Base-by-base conservation (phyloP, 345 rosid species). In the Citrus unshiu region DNA sequence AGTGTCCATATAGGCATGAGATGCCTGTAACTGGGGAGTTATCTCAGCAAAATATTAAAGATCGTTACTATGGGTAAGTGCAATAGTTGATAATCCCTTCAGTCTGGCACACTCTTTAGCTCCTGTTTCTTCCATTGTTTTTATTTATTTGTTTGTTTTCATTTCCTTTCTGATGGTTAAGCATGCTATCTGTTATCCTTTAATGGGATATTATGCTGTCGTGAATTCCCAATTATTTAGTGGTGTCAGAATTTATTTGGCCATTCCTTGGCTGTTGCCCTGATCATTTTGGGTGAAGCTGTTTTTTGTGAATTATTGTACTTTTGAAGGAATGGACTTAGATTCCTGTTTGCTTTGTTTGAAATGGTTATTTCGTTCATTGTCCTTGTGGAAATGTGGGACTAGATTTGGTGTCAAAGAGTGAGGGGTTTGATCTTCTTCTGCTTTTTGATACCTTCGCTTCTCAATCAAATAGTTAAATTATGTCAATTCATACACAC, bases 1-100 rank as follows among this genome's bases (percentile, higher is more conserved):
- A 95, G 78, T 95, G 98, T 83, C 99, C 97, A 61, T 95, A 93
- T 76, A 86, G 98, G 83, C 99, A 95, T 78, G 98, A 95, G 90
- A 95, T 95, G 98, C 98, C 99, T 0, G 86, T 82, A 80, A 91
- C 98, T 19, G 99, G 99, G 67, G 98, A 95, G 90, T 69, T 93
- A 64, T 93, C 99, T 19, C 99, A 95, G 82, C 98, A 95, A 81
- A 95, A 95, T 80, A 95, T 93, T 16, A 95, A 95, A 81, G 98
- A 95, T 75, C 98, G 99, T 81, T 95, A 95, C 62, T 95, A 93
- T 69, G 97, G 98, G 99, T 95, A 88, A 66, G 93, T 77, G 27
- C 73, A 29, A 34, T 21, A 71, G 21, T 54, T 64, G 24, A 60
- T 7, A 49, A 14, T 34, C 60, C 59, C 6, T 49, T 79, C 19